phyloP scores from a whole-genome alignment of 2,329 filamentous ascomycete genomes.

The Thielaviopsis punctulata region DNA sequence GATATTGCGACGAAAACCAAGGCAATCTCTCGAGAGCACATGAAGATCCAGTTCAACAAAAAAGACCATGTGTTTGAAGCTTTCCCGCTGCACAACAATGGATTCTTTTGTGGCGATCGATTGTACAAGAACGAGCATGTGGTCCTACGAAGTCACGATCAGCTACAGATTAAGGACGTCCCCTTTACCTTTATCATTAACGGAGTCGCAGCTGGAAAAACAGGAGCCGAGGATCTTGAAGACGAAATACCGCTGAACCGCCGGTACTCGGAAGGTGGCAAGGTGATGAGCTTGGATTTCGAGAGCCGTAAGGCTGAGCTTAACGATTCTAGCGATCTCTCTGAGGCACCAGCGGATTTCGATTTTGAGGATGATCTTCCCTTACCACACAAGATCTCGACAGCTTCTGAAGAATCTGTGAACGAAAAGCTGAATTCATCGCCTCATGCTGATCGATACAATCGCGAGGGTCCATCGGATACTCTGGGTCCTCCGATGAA shows the following conservation, averaged over 20 bases:
- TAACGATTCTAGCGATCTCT: conserved; percentile 34
- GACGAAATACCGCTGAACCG: conserved; percentile 30
- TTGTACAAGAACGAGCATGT: conserved; percentile 38
- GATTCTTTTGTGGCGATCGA: conserved; percentile 48
- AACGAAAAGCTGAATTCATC: not conserved
- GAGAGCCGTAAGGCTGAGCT: conserved; percentile 41
- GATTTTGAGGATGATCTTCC: conserved; percentile 9
- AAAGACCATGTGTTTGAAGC: conserved; percentile 48
- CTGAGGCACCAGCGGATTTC: conserved; percentile 14
- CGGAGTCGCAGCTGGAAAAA: conserved; percentile 37
- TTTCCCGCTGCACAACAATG: conserved; percentile 43
- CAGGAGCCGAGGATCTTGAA: conserved; percentile 39
- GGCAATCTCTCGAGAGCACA: conserved; percentile 56
- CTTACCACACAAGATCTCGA: not conserved
- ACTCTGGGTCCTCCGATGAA: conserved; percentile 15
- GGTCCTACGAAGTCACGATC: conserved; percentile 43
- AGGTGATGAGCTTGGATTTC: conserved; percentile 60
- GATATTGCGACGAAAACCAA: conserved; percentile 47
- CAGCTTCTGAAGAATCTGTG: conserved; percentile 4
- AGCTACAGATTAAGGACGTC: conserved; percentile 57
- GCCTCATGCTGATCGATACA: not conserved
- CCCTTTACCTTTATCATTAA: conserved; percentile 53
- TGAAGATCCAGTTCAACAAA: conserved; percentile 54
- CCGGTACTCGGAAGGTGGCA: conserved; percentile 38
- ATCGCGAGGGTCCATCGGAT: not conserved